A percentile compares a stretch with the other conserved stretches of the same genome.
phyloP scores from a whole-genome alignment of 179 eudicot genomes.

The Amaranthus tricolor region DNA sequence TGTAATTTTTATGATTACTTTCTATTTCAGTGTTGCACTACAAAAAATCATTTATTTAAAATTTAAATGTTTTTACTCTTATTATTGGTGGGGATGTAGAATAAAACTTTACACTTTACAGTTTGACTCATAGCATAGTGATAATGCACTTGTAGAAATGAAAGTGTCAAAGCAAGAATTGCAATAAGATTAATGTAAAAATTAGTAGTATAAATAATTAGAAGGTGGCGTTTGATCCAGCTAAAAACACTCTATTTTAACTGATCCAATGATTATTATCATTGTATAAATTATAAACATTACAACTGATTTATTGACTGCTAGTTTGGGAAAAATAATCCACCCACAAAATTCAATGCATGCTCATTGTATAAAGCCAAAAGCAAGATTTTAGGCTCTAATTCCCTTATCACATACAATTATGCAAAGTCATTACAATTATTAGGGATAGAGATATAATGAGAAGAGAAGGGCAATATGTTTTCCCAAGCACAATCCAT shows the following conservation, averaged over 20 bases:
- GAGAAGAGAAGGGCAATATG: too few relatives aligned
- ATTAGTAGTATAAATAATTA: constrained; percentile 10
- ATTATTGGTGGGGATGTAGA: background rate
- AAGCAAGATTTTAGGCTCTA: too few relatives aligned
- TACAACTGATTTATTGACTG: too few relatives aligned
- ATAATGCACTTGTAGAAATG: background rate
- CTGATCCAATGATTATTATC: constrained; percentile 34
- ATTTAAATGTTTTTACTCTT: background rate
- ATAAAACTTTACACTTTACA: background rate
- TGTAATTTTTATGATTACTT: constrained; percentile 9
- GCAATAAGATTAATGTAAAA: background rate
- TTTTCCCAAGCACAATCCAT: too few relatives aligned
- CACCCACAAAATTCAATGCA: too few relatives aligned
- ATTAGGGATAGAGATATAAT: too few relatives aligned
- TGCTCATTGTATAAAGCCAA: too few relatives aligned
- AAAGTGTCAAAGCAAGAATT: constrained; percentile 11
- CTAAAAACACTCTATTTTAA: constrained; percentile 15
- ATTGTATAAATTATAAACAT: too few relatives aligned
- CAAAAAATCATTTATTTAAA: constrained; percentile 21
- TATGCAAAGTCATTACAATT: too few relatives aligned
- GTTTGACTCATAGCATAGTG: too few relatives aligned
- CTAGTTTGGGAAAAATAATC: too few relatives aligned
- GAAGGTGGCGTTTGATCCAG: constrained; percentile 19
- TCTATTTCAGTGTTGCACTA: constrained; percentile 15
- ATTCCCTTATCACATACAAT: too few relatives aligned